Conservation (phyloP, 2,329 filamentous ascomycete species). For the Sordariomycetes sp. region DNA sequence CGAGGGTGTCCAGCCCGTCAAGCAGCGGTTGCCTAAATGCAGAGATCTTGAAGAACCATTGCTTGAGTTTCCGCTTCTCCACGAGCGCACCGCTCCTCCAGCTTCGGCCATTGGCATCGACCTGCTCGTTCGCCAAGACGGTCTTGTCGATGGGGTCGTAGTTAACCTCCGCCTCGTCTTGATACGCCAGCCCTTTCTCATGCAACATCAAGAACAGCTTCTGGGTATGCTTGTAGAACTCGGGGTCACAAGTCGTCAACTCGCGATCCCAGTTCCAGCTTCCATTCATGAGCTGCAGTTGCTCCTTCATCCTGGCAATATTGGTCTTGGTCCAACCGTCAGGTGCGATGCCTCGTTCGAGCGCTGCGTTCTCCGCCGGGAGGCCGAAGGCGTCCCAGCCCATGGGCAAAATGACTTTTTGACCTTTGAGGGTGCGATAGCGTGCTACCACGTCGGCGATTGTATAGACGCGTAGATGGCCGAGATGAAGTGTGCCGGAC, state of each 20-base stretch:
- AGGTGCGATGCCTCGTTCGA: slow-evolving; percentile 71
- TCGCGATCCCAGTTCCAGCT: slow-evolving; percentile 79
- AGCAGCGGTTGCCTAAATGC: slow-evolving; percentile 66
- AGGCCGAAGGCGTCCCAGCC: slow-evolving; percentile 92
- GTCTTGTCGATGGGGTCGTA: slow-evolving; percentile 87
- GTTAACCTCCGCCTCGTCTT: slow-evolving; percentile 76
- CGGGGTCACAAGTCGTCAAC: slow-evolving; percentile 72
- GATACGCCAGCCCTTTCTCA: slow-evolving; percentile 69
- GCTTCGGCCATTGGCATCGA: slow-evolving; percentile 75
- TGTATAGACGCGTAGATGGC: slow-evolving; percentile 81
- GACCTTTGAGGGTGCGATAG: slow-evolving; percentile 65
- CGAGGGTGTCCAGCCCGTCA: slow-evolving; percentile 58
- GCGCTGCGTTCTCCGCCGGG: slow-evolving; percentile 84
- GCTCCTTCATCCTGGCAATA: slow-evolving; percentile 76
- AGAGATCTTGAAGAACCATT: slow-evolving; percentile 87
- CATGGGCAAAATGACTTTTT: slow-evolving; percentile 76
- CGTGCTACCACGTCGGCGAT: slow-evolving; percentile 80
- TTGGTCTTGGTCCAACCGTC: slow-evolving; percentile 72
- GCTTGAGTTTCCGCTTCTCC: slow-evolving; percentile 68
- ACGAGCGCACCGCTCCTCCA: slow-evolving; percentile 85
- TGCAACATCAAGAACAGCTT: slow-evolving; percentile 72
- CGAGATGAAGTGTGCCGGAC: slow-evolving; percentile 77
- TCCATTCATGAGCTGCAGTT: slow-evolving; percentile 70
- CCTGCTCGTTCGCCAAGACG: slow-evolving; percentile 86
- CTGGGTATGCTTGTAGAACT: slow-evolving; percentile 86